Conservation (phyloP, 176 grass and related monocot species). For the Oryza nivara region DNA sequence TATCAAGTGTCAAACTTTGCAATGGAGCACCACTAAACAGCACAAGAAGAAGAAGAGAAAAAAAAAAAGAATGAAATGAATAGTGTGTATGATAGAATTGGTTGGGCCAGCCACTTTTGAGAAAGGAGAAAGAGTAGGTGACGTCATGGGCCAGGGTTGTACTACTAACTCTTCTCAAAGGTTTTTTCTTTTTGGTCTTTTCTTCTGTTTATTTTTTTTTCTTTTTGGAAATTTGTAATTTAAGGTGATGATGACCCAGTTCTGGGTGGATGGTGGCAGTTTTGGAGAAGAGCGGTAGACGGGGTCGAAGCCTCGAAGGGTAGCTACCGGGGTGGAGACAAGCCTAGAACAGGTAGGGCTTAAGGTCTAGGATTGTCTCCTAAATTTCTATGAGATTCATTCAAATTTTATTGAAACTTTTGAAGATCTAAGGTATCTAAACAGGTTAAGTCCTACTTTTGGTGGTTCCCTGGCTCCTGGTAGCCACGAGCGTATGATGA, state of each 20-base stretch:
- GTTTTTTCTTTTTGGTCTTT: not conserved
- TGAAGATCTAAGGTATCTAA: no score
- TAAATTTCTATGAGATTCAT: no score
- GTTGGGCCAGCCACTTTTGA: not conserved
- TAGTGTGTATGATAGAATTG: not conserved
- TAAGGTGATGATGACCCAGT: not conserved
- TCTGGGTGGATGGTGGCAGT: not conserved
- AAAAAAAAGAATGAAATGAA: not conserved
- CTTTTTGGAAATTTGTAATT: not conserved
- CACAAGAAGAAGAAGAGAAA: no score
- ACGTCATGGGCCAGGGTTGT: not conserved
- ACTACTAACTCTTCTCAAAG: not conserved
- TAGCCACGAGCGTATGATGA: no score
- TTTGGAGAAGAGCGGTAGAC: not conserved
- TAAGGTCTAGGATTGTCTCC: no score
- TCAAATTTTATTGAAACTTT: no score
- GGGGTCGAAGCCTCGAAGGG: no score
- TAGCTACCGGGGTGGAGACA: no score
- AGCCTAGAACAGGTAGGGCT: no score
- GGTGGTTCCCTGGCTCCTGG: no score
- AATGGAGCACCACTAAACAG: constrained; percentile 33
- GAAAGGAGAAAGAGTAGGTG: not conserved
- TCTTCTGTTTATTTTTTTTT: no score
- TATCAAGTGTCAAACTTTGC: constrained; percentile 37
- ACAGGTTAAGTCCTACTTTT: no score